Conservation (phyloP, 495 filamentous ascomycete species). For the Chaetomium cochliodes region DNA sequence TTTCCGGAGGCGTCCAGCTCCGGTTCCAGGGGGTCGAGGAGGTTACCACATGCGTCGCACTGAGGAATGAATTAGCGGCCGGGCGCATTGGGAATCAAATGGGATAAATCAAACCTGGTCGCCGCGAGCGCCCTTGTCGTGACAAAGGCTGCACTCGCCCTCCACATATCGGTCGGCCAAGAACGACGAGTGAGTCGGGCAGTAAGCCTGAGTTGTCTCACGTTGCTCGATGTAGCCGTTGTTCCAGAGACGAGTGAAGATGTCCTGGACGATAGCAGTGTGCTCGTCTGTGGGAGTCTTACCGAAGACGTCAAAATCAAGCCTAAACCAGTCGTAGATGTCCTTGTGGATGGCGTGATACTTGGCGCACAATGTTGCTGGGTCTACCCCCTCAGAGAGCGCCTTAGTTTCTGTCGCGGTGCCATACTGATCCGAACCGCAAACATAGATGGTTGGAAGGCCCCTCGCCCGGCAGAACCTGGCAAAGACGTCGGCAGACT, state of each 20-base stretch:
- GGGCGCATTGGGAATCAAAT: not conserved
- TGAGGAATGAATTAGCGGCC: constrained; percentile 34
- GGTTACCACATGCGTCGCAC: constrained; percentile 78
- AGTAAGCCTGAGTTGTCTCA: constrained; percentile 76
- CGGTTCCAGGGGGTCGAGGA: constrained; percentile 71
- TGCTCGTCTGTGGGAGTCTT: constrained; percentile 78
- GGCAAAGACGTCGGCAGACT: constrained; percentile 49
- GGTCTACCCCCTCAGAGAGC: constrained; percentile 68
- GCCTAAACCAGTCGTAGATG: constrained; percentile 80
- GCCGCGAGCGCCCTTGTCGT: constrained; percentile 76
- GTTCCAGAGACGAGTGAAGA: constrained; percentile 71
- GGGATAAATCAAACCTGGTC: constrained; percentile 30
- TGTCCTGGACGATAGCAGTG: constrained; percentile 79
- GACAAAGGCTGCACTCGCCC: constrained; percentile 73
- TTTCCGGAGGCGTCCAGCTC: constrained; percentile 25
- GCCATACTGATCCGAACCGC: constrained; percentile 68
- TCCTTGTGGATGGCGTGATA: constrained; percentile 81
- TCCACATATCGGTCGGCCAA: constrained; percentile 92
- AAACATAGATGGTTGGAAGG: constrained; percentile 62
- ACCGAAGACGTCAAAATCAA: constrained; percentile 81
- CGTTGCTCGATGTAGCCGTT: constrained; percentile 83
- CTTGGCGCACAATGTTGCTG: constrained; percentile 76
- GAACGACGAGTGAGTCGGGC: constrained; percentile 78
- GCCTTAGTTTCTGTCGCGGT: constrained; percentile 81
- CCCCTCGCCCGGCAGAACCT: constrained; percentile 72